Evolutionary conservation across 805 yeast species (phyloP), one percentile per base, ranked within the genome.

Genomic region (Metschnikowia cerradonensis): DNA sequence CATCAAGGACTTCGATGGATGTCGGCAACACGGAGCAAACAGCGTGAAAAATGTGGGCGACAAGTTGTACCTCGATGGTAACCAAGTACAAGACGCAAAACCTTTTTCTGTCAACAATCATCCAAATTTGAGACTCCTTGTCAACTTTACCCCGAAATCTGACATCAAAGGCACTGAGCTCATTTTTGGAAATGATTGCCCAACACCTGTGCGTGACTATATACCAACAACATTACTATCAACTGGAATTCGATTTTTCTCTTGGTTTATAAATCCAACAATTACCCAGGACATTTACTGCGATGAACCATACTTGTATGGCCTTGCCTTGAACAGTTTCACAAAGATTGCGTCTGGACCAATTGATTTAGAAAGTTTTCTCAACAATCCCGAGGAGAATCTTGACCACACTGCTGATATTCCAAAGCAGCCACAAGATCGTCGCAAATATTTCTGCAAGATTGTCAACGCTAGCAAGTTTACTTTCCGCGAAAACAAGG

Each of bases 171-270:
- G 86, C 2, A 71, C 77, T 39, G 73, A 75, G n/a, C 65, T 85
- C 38, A 52, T 80, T n/a, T 84, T 81, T 67, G 90, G 90, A 1
- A 85, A 85, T 60, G 90, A 85, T 59, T 82, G 83, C 61, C 79
- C 76, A 8, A 61, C 70, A n/a, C 83, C 88, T 0, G 76, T 85
- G 32, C 67, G 75, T 32, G 82, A 82, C 44, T 72, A 72, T 48
- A 72, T 85, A 10, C 90, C 90, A 2, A 71, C 81, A 4, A 64
- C 80, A 1, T 53, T 73, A 26, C 58, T 74, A 40, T 55, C 73
- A 1, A 69, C 77, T 0, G 89, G 87, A 0, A 68, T 81, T 55
- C 73, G 75, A 52, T 66, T 83, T 33, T 84, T 83, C 70, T 76
- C 77, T 42, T 71, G 77, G 71, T 71, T 76, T 54, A 77, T 85